Base-by-base conservation (phyloP, 1,284 basidiomycete species). In the Pyrrhoderma lamaoense region DNA sequence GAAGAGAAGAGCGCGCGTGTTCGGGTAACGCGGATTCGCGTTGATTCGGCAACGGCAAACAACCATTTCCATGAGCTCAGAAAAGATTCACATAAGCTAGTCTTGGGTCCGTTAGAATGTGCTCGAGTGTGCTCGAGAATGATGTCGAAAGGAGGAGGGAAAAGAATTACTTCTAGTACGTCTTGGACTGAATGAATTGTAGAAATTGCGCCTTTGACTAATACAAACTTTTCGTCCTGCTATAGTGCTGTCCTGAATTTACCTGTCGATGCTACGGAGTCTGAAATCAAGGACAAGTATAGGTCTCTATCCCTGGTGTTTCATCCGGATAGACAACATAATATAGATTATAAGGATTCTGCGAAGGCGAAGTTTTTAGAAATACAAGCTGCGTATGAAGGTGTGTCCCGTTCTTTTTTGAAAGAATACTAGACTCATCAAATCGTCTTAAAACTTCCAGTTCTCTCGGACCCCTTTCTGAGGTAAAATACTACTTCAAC, bases 261-360 rank as follows among this genome's bases (percentile, higher is more conserved):
- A 35, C 76, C 80, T 25, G 71, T 67, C 46, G 72, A 74, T 25
- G 86, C 88, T 0, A 76, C 81, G 1, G 74, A 78, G 46, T 68
- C 70, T 49, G 82, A 88, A 59, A 81, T 90, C 57, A 76, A 83
- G 47, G 88, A 90, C 53, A 75, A 82, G 42, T 85, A 89, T 63
- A 73, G 76, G 45, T 66, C 77, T 8, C 65, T 90, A 22, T 89
- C 87, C 1, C 71, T 90, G n/a, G 66, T 83, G n/a, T 86, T 89
- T 53, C 89, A 92, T 59, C 89, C 89, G 2, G 89, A 93, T 72
- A 90, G 85, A 61, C 87, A 91, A 56, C 73, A 69, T n/a, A 77
- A 80, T 59, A 72, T 78, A 47, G 61, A 65, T 3, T 68, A 74
- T 53, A 83, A 80, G 63, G 72, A 68, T 35, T 72, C 77, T 1